phyloP scores from a whole-genome alignment of 805 yeast species.

The Metschnikowia peoriensis region DNA sequence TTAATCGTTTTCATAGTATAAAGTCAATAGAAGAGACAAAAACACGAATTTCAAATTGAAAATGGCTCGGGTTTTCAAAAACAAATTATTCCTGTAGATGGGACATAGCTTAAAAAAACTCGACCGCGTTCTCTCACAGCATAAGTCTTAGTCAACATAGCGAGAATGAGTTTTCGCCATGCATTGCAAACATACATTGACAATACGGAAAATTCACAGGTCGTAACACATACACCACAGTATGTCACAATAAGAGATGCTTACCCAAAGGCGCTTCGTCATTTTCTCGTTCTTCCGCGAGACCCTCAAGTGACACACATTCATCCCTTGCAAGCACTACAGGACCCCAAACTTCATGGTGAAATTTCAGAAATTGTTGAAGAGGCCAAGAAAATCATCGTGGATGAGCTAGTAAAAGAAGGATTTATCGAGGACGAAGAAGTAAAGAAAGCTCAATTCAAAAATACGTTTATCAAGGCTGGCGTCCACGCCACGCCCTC shows the following conservation, averaged over 20 bases:
- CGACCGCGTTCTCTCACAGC: background rate
- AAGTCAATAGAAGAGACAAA: background rate
- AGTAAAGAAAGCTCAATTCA: conserved; percentile 17
- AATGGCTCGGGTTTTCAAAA: background rate
- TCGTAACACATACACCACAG: conserved; percentile 49
- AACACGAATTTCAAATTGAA: too few relatives aligned
- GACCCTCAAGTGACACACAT: conserved; percentile 34
- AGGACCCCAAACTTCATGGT: conserved; percentile 25
- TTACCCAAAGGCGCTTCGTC: conserved; percentile 63
- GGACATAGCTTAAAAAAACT: background rate
- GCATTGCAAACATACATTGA: conserved; percentile 50
- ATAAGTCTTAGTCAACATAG: background rate
- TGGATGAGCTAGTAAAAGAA: conserved; percentile 28
- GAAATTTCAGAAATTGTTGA: conserved; percentile 32
- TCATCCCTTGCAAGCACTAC: conserved; percentile 55
- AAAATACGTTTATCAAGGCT: conserved; percentile 36
- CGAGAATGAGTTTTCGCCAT: conserved; percentile 45
- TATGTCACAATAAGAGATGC: conserved; percentile 57
- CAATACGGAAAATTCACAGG: conserved; percentile 43
- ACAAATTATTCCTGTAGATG: conserved; percentile 1
- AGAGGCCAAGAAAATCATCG: conserved; percentile 32
- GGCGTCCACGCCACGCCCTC: conserved; percentile 77
- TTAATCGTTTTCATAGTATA: too few relatives aligned
- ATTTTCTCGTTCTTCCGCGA: conserved; percentile 61
- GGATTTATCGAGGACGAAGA: conserved; percentile 16